These are phyloP conservation scores for Blumeria hordei DNA, from an alignment of 2,329 filamentous ascomycete genomes.

Conservation along the genomic window DNA sequence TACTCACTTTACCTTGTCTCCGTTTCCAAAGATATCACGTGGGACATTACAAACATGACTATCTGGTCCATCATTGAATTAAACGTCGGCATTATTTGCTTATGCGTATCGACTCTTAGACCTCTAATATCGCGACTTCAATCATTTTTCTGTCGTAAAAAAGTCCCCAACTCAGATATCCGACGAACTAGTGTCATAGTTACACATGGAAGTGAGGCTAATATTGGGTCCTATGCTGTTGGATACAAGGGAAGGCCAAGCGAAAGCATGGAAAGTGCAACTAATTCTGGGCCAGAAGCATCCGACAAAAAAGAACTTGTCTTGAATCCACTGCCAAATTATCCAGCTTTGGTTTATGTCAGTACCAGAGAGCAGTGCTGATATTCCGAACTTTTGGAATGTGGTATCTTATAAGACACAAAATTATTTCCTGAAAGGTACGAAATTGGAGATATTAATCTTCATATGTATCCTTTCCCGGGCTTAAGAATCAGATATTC, in stretches of 20 bases:
- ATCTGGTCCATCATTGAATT: slow-evolving; percentile 21
- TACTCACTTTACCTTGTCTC: slow-evolving; percentile 1
- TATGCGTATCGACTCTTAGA: slow-evolving; percentile 24
- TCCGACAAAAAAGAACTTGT: not conserved
- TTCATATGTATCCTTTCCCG: no score
- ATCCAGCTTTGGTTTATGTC: not conserved
- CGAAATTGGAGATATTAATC: no score
- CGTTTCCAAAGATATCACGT: slow-evolving; percentile 2
- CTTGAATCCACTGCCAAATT: not conserved
- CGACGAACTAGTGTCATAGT: not conserved
- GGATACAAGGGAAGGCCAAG: not conserved
- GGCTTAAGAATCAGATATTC: no score
- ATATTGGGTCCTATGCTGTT: not conserved
- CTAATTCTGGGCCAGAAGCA: not conserved
- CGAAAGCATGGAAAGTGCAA: not conserved
- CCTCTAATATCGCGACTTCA: slow-evolving; percentile 17
- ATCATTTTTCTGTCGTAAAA: slow-evolving; percentile 3
- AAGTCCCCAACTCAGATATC: not conserved
- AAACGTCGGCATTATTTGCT: slow-evolving; percentile 24
- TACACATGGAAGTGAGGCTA: not conserved
- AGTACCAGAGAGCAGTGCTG: not conserved
- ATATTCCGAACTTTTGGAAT: no score
- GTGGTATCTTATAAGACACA: no score
- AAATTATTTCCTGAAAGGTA: no score
- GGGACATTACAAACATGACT: slow-evolving; percentile 2